Percentiles rank a stretch among this genome's conserved stretches.
Conservation (phyloP, 2,329 filamentous ascomycete species). For the Talaromyces sp. region DNA sequence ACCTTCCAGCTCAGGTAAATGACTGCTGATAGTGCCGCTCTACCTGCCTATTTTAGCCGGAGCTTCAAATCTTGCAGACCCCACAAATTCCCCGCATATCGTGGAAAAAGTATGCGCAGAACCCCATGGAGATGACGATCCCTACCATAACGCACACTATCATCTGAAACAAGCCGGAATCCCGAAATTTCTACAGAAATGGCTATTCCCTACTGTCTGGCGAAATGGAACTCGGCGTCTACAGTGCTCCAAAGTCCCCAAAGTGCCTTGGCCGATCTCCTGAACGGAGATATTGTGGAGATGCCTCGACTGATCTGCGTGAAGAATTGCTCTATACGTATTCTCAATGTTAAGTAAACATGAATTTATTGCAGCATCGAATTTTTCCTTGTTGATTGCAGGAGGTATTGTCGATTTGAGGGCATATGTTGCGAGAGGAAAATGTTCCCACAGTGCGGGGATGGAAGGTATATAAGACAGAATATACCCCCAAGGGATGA, state of each 20-base stretch:
- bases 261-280: neutral
- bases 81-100: neutral
- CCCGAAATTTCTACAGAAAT: too few relatives aligned
- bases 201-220: neutral
- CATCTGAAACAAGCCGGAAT: neutral
- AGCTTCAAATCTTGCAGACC: neutral
- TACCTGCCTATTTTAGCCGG: neutral
- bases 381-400: neutral
- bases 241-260: too few relatives aligned
- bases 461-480: neutral
- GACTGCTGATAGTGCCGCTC: too few relatives aligned
- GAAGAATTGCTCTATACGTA: neutral
- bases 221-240: neutral
- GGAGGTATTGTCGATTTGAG: neutral
- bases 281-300: neutral
- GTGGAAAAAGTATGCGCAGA: too few relatives aligned
- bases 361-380: neutral
- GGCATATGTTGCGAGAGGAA: too few relatives aligned
- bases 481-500: neutral
- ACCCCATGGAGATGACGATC: neutral
- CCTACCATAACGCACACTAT: neutral
- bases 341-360: neutral
- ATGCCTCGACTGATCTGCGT: neutral
- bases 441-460: neutral
- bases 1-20: too few relatives aligned